Percentiles rank a stretch among this genome's conserved stretches.
Conservation (phyloP, 2,329 filamentous ascomycete species). For the Endoconidiophora polonica region DNA sequence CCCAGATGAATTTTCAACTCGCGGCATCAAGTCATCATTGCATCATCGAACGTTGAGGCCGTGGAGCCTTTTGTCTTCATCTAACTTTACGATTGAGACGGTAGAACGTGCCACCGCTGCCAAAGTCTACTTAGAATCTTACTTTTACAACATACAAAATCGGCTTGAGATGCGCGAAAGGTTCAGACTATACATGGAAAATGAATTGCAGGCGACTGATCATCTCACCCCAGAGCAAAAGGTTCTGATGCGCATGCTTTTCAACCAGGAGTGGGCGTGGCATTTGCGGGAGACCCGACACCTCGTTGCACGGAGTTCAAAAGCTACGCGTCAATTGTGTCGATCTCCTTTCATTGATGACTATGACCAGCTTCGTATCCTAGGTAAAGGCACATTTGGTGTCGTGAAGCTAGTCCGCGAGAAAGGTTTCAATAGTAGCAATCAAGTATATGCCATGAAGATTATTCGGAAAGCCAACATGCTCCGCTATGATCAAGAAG, state of each 20-base stretch:
- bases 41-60: not conserved
- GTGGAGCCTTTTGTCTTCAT: not conserved
- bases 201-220: conserved; percentile 37
- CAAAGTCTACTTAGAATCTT: conserved; percentile 73
- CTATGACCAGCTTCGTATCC: conserved; percentile 67
- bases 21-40: not conserved
- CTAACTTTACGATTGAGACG: conserved; percentile 29
- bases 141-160: conserved; percentile 56
- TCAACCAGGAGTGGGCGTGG: conserved; percentile 50
- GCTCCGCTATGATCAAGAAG: conserved; percentile 81
- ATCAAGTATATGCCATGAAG: conserved; percentile 82
- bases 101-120: conserved; percentile 65
- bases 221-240: conserved; percentile 39
- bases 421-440: conserved; percentile 18
- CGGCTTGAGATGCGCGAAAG: conserved; percentile 22
- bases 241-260: conserved; percentile 36
- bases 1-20: not conserved
- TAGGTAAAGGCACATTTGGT: conserved; percentile 90
- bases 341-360: conserved; percentile 21
- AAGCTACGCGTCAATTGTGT: conserved; percentile 18
- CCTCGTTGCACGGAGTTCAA: conserved; percentile 43
- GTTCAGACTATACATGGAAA: conserved; percentile 22
- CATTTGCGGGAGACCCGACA: conserved; percentile 58
- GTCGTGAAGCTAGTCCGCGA: conserved; percentile 75
- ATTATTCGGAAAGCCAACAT: conserved; percentile 89